A percentile compares a stretch with the other conserved stretches of the same genome.
Conservation (phyloP, 495 filamentous ascomycete genomes). For the Penicillium samsonianum region DNA sequence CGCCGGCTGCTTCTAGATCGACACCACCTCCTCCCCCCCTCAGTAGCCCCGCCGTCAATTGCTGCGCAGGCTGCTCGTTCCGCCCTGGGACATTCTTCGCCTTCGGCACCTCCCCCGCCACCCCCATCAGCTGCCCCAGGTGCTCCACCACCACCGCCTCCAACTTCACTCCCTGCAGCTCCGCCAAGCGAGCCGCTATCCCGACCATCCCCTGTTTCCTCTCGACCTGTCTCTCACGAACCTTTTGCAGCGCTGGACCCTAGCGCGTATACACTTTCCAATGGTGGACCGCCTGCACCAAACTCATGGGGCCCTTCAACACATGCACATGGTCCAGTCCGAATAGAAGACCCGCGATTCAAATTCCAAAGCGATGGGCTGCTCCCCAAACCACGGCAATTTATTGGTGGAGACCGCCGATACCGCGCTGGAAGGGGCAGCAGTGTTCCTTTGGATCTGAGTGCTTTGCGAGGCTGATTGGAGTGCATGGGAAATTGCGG, state of each 20-base stretch:
- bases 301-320: conserved; percentile 33
- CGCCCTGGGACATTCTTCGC: conserved; percentile 24
- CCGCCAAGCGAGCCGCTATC: conserved; percentile 47
- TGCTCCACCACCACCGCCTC: conserved; percentile 47
- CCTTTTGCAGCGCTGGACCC: conserved; percentile 67
- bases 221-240: conserved; percentile 43
- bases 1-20: conserved; percentile 44
- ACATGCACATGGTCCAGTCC: conserved; percentile 50
- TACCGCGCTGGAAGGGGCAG: conserved; percentile 92
- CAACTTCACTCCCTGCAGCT: conserved; percentile 49
- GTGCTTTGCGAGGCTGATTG: conserved; percentile 38
- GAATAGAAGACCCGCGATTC: conserved; percentile 80
- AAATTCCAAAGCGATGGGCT: conserved; percentile 81
- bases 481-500: conserved; percentile 28
- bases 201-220: conserved; percentile 53
- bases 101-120: conserved; percentile 50
- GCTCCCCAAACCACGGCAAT: conserved; percentile 82
- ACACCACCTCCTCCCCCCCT: conserved; percentile 40
- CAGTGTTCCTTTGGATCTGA: conserved; percentile 89
- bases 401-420: conserved; percentile 65
- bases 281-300: conserved; percentile 47
- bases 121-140: conserved; percentile 50
- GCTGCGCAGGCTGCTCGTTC: conserved; percentile 47
- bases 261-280: conserved; percentile 73
- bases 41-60: conserved; percentile 40